Conservation (phyloP, 106 monocot species). For the Iris macrosiphon region DNA sequence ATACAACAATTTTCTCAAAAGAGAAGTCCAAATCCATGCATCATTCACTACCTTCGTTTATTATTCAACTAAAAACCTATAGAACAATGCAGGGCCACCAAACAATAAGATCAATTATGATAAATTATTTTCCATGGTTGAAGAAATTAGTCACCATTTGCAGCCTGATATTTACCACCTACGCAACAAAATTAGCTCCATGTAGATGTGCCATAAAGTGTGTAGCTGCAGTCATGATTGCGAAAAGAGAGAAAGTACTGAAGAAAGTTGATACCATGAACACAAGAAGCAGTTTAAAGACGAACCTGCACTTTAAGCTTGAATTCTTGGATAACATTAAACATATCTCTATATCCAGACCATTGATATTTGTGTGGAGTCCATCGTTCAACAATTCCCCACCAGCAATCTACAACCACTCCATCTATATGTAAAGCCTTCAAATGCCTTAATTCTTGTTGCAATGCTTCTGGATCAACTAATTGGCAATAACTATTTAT, state of each 20-base stretch:
- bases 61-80: no score
- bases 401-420: slow-evolving; percentile 87
- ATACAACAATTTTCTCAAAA: no score
- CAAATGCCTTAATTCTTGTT: slow-evolving; percentile 66
- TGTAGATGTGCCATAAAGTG: neutral
- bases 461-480: slow-evolving; percentile 65
- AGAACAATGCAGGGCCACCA: no score
- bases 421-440: slow-evolving; percentile 85
- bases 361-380: slow-evolving; percentile 82
- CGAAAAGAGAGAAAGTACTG: neutral
- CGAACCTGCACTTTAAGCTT: slow-evolving; percentile 80
- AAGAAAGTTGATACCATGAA: neutral
- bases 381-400: slow-evolving; percentile 96
- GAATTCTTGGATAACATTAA: slow-evolving; percentile 72
- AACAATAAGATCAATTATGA: no score
- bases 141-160: no score
- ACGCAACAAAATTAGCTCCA: no score
- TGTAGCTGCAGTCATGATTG: neutral
- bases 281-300: neutral
- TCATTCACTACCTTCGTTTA: no score
- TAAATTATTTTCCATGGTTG: no score
- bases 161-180: no score
- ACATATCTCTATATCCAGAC: slow-evolving; percentile 88
- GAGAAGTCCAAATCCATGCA: no score
- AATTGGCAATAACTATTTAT: slow-evolving; percentile 81